Conservation (phyloP, 306 rosid genomes). For the Medicago arabica region DNA sequence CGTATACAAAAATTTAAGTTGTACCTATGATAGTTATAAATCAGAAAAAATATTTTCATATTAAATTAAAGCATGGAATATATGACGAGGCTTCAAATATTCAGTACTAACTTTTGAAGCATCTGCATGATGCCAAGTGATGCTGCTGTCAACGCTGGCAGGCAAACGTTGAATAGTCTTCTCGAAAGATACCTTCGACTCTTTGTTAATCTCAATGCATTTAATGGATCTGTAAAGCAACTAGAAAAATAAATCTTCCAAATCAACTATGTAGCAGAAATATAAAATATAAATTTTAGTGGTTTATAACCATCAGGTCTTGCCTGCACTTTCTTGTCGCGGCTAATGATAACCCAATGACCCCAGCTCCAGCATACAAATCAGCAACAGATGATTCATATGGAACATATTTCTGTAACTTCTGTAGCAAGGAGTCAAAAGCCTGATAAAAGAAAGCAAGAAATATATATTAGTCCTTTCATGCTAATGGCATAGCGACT, state of each 20-base stretch:
- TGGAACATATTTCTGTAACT: slow-evolving; percentile 88
- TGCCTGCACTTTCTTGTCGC: slow-evolving; percentile 95
- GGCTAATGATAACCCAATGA: slow-evolving; percentile 90
- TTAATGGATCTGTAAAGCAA: slow-evolving; percentile 70
- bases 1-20: not conserved
- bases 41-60: slow-evolving; percentile 8
- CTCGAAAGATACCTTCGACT: slow-evolving; percentile 89
- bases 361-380: slow-evolving; percentile 98
- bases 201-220: slow-evolving; percentile 92
- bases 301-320: slow-evolving; percentile 47
- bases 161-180: slow-evolving; percentile 85
- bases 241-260: slow-evolving; percentile 23
- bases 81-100: slow-evolving; percentile 41
- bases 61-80: slow-evolving; percentile 35
- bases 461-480: slow-evolving; percentile 27
- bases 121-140: slow-evolving; percentile 94
- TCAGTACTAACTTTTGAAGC: slow-evolving; percentile 69
- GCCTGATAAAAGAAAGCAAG: slow-evolving; percentile 61
- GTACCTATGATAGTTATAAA: not conserved
- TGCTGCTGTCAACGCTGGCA: slow-evolving; percentile 64
- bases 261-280: slow-evolving; percentile 29
- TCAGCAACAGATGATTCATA: slow-evolving; percentile 86
- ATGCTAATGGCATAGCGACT: not conserved
- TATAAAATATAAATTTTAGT: slow-evolving; percentile 10
- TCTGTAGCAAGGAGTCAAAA: slow-evolving; percentile 81